phyloP scores from a whole-genome alignment of 2,329 filamentous ascomycete species.

The Stachybotrys elegans region DNA sequence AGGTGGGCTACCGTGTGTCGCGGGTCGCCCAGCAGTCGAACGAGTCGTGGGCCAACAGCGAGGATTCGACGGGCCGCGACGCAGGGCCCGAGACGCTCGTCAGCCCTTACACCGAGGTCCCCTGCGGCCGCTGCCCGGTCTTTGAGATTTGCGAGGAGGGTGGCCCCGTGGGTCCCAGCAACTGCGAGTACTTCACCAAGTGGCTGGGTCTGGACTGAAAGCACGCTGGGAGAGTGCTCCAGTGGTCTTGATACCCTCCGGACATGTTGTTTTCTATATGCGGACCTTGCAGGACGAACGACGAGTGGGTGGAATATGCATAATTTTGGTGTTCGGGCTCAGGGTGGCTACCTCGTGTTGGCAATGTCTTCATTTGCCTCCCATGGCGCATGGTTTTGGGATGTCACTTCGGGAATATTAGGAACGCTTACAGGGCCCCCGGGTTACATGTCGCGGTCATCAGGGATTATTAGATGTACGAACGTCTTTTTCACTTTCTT shows the following conservation, averaged over 20 bases:
- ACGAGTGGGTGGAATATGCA: constrained; percentile 5
- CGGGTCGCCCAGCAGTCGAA: constrained; percentile 41
- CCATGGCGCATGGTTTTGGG: too few relatives aligned
- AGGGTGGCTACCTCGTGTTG: too few relatives aligned
- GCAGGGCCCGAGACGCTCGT: constrained; percentile 38
- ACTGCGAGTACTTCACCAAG: constrained; percentile 84
- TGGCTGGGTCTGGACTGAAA: constrained; percentile 63
- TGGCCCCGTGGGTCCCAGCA: constrained; percentile 82
- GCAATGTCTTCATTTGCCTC: too few relatives aligned
- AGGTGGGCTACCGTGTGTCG: constrained; percentile 48
- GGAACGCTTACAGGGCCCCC: too few relatives aligned
- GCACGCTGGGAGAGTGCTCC: too few relatives aligned
- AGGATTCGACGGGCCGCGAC: constrained; percentile 28
- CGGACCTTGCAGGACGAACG: constrained; percentile 4
- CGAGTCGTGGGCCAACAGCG: constrained; percentile 34
- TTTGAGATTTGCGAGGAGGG: constrained; percentile 90
- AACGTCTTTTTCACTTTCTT: too few relatives aligned
- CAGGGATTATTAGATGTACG: too few relatives aligned
- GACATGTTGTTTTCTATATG: constrained; percentile 8
- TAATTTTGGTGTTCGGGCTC: too few relatives aligned
- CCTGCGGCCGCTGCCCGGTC: constrained; percentile 88
- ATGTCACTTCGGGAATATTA: too few relatives aligned
- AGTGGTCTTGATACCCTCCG: neutral
- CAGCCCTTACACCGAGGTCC: constrained; percentile 81
- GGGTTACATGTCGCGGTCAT: too few relatives aligned